Base-by-base conservation (phyloP, 2,329 filamentous ascomycete genomes). In the Penicillium sclerotiorum region DNA sequence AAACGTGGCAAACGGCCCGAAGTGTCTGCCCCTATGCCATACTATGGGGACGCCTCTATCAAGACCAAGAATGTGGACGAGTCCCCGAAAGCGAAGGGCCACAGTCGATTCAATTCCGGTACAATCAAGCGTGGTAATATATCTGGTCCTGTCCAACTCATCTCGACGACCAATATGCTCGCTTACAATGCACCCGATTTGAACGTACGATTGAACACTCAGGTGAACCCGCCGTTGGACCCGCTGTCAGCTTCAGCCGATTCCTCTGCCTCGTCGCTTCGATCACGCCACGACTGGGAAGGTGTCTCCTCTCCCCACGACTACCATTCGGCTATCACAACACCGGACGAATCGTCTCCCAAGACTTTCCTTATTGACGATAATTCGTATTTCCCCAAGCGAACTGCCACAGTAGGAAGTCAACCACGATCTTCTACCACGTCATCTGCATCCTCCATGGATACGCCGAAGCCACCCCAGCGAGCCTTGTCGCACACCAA, bases 81-180 rank as follows among this genome's bases (percentile, higher is more conserved):
- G n/a, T n/a, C n/a, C n/a, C n/a, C 38, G 13, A 37, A 46, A n/a
- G 12, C 25, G 23, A 46, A 38, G 52, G 67, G 69, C n/a, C 74
- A 74, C 53, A 62, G 70, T 50, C 73, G 71, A 59, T 76, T 74
- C 50, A 65, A 70, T 25, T 64, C 74, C 8, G 75, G 72, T 23
- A 73, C 70, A 15, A 77, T 78, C 59, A 73, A 75, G 50, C 72
- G 75, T 41, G 71, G 65, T 53, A 72, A 74, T 54, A 99, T 99
- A 68, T 99, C 94, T 1, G 84, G 81, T 3, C 94, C 94, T 0
- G 81, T 96, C 45, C 86, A 91, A 71, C 81, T 99, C 56, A 79
- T 96, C 41, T 95, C 94, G 52, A 96, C 93, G 5, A 97, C 94
- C 61, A 99, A 97, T 73, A 90, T 95, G 82, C 86, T 96, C 47